Conservation (phyloP, 768 basidiomycete genomes). For the Punctularia strigosozonata region DNA sequence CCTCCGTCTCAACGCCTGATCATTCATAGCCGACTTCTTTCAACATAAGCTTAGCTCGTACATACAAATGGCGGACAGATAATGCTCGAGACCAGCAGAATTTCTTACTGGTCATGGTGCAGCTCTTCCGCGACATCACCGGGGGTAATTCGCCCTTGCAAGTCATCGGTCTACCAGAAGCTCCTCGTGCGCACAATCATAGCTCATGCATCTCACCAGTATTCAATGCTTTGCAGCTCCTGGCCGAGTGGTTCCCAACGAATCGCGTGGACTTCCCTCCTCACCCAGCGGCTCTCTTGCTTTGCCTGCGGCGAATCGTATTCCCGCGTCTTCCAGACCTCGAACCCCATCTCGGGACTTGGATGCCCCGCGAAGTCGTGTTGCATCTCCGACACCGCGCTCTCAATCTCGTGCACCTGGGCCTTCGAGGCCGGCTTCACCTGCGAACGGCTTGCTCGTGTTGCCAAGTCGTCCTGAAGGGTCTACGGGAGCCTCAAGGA, state of each 20-base stretch:
- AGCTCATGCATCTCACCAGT: background rate
- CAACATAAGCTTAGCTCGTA: conserved; percentile 77
- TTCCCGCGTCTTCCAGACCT: background rate
- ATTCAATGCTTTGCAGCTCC: background rate
- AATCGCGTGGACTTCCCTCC: no score
- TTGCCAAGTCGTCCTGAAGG: background rate
- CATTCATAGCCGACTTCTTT: conserved; percentile 45
- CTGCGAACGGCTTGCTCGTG: no score
- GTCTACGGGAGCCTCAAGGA: background rate
- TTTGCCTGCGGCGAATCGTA: background rate
- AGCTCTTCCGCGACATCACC: conserved; percentile 34
- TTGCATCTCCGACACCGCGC: background rate
- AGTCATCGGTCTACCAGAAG: background rate
- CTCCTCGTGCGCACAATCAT: no score
- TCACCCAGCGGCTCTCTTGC: no score
- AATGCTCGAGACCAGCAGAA: conserved; percentile 52
- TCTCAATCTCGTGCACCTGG: background rate
- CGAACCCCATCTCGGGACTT: background rate
- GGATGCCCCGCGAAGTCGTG: background rate
- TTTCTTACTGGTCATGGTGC: conserved; percentile 60
- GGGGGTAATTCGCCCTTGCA: background rate
- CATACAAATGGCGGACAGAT: conserved; percentile 88
- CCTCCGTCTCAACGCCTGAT: conserved; percentile 3
- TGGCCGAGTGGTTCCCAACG: no score
- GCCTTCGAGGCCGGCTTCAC: background rate